phyloP scores from a whole-genome alignment of 495 filamentous ascomycete species.

The Daldinia concentrica region DNA sequence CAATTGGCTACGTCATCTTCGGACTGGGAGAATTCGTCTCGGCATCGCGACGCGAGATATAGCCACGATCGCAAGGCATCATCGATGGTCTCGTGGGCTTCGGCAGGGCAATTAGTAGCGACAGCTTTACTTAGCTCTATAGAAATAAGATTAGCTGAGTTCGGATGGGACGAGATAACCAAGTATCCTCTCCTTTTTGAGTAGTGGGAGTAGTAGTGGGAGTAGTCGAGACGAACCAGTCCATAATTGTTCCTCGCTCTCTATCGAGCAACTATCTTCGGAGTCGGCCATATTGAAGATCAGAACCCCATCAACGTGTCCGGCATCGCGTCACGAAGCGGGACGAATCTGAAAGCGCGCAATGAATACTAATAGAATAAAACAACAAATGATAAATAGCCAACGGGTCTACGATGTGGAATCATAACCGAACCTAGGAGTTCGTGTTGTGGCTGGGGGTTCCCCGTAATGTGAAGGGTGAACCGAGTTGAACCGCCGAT shows the following conservation, averaged over 20 bases:
- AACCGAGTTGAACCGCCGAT: constrained; percentile 17
- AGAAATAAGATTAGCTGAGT: constrained; percentile 10
- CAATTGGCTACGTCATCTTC: constrained; percentile 88
- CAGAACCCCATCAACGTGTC: constrained; percentile 27
- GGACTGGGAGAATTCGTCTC: constrained; percentile 82
- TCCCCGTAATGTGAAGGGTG: not conserved
- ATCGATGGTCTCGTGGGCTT: constrained; percentile 78
- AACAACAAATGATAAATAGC: constrained; percentile 18
- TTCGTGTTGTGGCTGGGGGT: constrained; percentile 15
- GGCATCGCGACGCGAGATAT: constrained; percentile 77
- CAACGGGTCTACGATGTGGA: constrained; percentile 11
- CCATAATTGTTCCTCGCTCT: constrained; percentile 95
- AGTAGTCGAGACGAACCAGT: constrained; percentile 65
- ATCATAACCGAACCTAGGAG: constrained; percentile 25
- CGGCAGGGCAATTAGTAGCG: constrained; percentile 72
- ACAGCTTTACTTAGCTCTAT: constrained; percentile 86
- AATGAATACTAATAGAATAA: constrained; percentile 17
- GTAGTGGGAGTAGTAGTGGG: not conserved
- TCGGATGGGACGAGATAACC: not conserved
- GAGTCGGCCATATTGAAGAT: constrained; percentile 63
- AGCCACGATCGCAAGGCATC: constrained; percentile 86
- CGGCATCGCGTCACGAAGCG: constrained; percentile 36
- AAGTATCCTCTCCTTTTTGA: not conserved
- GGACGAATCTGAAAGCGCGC: constrained; percentile 6
- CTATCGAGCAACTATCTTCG: constrained; percentile 73